Base-by-base conservation (phyloP, 2,329 filamentous ascomycete genomes). In the Sclerotinia subarctica region DNA sequence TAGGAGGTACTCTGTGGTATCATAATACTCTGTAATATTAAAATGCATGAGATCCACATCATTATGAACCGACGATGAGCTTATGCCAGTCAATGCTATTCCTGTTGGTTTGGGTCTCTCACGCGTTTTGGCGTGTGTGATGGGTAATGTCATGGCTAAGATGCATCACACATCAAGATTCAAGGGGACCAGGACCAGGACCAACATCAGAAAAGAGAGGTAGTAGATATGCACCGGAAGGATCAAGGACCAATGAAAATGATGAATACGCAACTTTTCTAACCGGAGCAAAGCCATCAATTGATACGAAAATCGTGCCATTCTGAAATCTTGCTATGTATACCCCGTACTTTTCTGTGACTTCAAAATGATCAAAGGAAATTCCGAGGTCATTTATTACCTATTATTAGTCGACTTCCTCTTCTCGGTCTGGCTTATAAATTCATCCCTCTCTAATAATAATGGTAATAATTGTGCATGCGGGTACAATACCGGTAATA, bases 91-190 rank as follows among this genome's bases (percentile, higher is more conserved):
- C 21, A 46, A 59, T 59, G 56, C 56, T 59, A 59, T 59, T 19
- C 8, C 6, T 8, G 13, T 17, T 15, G 32, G 46, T 24, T 52
- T 38, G 26, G 13, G 2, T 19, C 29, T 38, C 35, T 21, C 13
- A 64, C 60, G 60, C 60, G 60, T 64, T 64, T 64, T 52, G 46
- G 60, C 60, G 60, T 52, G 59, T 47, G 19, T 26, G 46, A 52
- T 63, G 44, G 24, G 13, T 17, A 19, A 38, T 26, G n/a, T 38
- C 21, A 21, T 38, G 35, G 35, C 35, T 38, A 42, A 42, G 38
- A 42, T 42, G 13, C 38, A 42, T 42, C 38, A 42, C 15, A 42
- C 38, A n/a, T 26, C 15, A 35, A 5, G 17, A 5, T 24, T 24
- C 7, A 63, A 38, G 59, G 29, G 46, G 11, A 19, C 35, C 35